These are phyloP conservation scores for Annulohypoxylon maeteangense DNA, from an alignment of 495 filamentous ascomycete genomes.

Conservation along the genomic window DNA sequence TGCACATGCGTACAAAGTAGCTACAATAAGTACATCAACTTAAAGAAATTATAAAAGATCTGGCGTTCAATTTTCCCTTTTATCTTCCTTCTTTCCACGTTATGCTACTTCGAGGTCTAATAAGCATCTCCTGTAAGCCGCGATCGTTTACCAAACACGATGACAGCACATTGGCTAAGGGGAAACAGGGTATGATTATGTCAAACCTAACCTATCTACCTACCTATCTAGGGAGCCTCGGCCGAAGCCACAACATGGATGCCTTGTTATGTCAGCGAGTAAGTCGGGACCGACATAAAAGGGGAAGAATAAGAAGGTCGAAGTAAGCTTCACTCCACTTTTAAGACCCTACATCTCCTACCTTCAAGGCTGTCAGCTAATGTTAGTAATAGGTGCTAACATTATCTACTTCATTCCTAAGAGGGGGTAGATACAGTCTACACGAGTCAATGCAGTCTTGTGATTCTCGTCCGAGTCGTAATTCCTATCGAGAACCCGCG, in stretches of 20 bases:
- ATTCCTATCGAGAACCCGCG: background rate
- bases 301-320: background rate
- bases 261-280: background rate
- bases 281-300: background rate
- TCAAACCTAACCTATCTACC: background rate
- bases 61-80: too few relatives aligned
- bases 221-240: too few relatives aligned
- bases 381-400: background rate
- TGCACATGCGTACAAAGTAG: too few relatives aligned
- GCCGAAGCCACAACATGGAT: background rate
- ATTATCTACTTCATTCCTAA: background rate
- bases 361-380: background rate
- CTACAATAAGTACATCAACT: too few relatives aligned
- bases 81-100: too few relatives aligned
- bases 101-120: too few relatives aligned
- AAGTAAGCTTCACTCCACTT: constrained; percentile 3
- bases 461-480: background rate
- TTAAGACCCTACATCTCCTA: background rate
- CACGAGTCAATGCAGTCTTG: background rate
- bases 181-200: background rate
- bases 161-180: background rate
- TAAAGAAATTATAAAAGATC: too few relatives aligned
- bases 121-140: too few relatives aligned
- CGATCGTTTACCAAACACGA: background rate
- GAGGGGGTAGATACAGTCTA: background rate